These are phyloP conservation scores for Hylodesmum podocarpum DNA, from an alignment of 306 rosid species.

Conservation along the genomic window DNA sequence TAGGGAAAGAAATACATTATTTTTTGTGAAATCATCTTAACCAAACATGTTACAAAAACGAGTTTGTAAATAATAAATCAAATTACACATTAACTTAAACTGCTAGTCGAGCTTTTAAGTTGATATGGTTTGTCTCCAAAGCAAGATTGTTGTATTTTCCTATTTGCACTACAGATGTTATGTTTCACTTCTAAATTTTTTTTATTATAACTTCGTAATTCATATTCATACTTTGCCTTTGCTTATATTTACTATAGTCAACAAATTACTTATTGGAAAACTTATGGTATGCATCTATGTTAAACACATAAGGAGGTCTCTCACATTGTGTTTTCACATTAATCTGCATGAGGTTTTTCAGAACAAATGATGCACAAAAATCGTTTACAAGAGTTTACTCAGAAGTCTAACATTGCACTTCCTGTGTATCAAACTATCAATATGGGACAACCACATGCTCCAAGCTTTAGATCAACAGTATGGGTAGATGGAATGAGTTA, in stretches of 20 bases:
- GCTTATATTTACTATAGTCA: neutral
- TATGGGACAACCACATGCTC: conserved; percentile 38
- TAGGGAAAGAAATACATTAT: neutral
- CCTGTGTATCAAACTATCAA: conserved; percentile 44
- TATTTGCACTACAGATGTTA: neutral
- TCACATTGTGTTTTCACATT: neutral
- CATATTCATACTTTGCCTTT: neutral
- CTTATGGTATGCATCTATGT: neutral
- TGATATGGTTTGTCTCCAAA: neutral
- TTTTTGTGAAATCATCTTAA: no score
- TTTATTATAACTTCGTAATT: neutral
- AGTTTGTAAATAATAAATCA: neutral
- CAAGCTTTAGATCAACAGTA: conserved; percentile 45
- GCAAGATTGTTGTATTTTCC: neutral
- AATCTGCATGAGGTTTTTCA: neutral
- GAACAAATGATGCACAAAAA: conserved; percentile 35
- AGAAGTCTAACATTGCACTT: conserved; percentile 23
- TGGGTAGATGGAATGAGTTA: conserved; percentile 35
- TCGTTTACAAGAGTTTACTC: conserved; percentile 38
- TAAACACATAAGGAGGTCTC: neutral
- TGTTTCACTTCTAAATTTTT: neutral
- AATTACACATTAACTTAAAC: neutral
- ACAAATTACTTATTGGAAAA: neutral
- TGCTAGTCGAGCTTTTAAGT: neutral
- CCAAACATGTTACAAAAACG: neutral